phyloP scores from a whole-genome alignment of 2,329 filamentous ascomycete genomes.

The Aspergillus sergii region DNA sequence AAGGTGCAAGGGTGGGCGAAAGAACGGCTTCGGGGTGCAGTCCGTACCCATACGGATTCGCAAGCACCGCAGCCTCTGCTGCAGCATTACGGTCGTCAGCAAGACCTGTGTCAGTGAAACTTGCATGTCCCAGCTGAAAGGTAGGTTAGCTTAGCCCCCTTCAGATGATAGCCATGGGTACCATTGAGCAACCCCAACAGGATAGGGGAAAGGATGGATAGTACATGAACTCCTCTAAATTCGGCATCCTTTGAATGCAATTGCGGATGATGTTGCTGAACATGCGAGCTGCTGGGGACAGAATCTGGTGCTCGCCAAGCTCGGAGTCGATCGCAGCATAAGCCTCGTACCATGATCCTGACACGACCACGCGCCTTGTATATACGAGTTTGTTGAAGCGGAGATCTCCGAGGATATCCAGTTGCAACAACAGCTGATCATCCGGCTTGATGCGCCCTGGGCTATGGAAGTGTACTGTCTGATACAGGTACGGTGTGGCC shows the following conservation, averaged over 20 bases:
- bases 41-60: slow-evolving; percentile 8
- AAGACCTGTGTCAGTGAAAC: slow-evolving; percentile 4
- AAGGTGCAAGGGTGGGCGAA: not conserved
- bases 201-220: not conserved
- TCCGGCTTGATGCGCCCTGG: not conserved
- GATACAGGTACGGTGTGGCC: not conserved
- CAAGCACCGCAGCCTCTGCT: not conserved
- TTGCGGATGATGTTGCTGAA: not conserved
- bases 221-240: slow-evolving; percentile 2
- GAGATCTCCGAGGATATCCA: not conserved
- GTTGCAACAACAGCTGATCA: not conserved
- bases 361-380: not conserved
- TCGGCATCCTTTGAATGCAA: not conserved
- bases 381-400: not conserved
- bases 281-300: not conserved
- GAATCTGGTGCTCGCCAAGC: not conserved
- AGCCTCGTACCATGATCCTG: not conserved
- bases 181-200: not conserved
- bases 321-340: not conserved
- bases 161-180: not conserved
- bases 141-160: not conserved
- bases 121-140: slow-evolving; percentile 8
- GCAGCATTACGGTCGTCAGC: slow-evolving; percentile 3
- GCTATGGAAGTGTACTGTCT: not conserved
- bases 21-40: slow-evolving; percentile 9